A percentile compares a stretch with the other conserved stretches of the same genome.
Evolutionary conservation across 2,329 filamentous ascomycete species (phyloP).

Genomic region (Didymella exigua): DNA sequence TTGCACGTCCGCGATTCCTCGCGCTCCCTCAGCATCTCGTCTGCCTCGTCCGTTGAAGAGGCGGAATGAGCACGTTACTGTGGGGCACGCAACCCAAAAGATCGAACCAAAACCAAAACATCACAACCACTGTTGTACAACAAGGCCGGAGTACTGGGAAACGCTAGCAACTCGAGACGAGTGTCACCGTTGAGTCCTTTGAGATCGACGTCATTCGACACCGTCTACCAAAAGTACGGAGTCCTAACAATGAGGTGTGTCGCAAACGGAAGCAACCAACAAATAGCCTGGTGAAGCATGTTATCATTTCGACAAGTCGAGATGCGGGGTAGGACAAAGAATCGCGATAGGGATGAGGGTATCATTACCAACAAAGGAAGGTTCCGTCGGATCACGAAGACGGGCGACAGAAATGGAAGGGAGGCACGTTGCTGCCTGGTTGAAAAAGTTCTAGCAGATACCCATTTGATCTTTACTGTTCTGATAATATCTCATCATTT

Average conservation of each 20-base stretch:
- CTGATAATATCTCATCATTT: constrained; percentile 8
- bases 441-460: constrained; percentile 13
- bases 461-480: constrained; percentile 14
- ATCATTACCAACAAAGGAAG: constrained; percentile 8
- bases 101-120: constrained; percentile 3
- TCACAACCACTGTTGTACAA: constrained; percentile 6
- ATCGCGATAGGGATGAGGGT: background rate
- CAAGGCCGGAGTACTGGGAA: constrained; percentile 13
- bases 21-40: constrained; percentile 36
- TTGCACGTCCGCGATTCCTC: constrained; percentile 31
- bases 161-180: constrained; percentile 10
- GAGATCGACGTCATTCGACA: constrained; percentile 3
- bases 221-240: constrained; percentile 3
- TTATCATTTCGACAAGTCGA: constrained; percentile 9
- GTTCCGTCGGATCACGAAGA: background rate
- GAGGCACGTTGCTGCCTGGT: constrained; percentile 2
- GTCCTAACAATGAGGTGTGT: constrained; percentile 5
- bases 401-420: background rate
- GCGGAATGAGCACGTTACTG: constrained; percentile 12
- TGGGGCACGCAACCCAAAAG: constrained; percentile 10
- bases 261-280: constrained; percentile 9
- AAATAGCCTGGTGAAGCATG: constrained; percentile 6
- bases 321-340: constrained; percentile 13
- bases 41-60: constrained; percentile 30
- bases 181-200: background rate